Conservation (phyloP, 73 alveolate genomes). For the Uronychia binucleata region DNA sequence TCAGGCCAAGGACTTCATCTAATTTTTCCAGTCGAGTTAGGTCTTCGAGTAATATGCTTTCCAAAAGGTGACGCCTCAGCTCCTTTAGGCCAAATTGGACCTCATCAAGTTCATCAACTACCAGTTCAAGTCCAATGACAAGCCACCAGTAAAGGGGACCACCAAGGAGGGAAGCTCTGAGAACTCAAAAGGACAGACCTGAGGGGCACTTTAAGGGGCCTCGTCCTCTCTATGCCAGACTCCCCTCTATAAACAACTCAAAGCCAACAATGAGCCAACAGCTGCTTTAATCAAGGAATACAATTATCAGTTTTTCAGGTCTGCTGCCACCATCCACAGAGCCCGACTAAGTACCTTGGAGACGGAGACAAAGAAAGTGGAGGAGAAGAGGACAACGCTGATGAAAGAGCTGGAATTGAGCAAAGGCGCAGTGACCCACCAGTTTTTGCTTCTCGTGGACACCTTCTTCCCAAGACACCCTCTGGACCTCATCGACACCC, state of each 20-base stretch:
- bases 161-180: not conserved
- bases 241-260: not conserved
- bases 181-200: not conserved
- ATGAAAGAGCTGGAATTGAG: not conserved
- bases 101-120: not conserved
- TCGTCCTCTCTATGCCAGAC: not conserved
- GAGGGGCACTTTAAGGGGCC: not conserved
- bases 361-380: not conserved
- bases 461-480: not conserved
- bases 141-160: not conserved
- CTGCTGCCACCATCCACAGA: not conserved
- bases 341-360: not conserved
- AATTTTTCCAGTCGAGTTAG: not conserved
- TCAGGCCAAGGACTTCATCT: not conserved
- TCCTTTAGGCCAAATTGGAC: not conserved
- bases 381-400: not conserved
- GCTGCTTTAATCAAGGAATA: not conserved
- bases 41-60: not conserved
- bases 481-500: not conserved
- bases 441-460: not conserved
- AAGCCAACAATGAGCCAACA: not conserved
- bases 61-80: not conserved
- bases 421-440: not conserved
- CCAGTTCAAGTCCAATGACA: not conserved
- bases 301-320: not conserved